Evolutionary conservation across 768 basidiomycete species (phyloP).

Genomic region (Mycena olivaceomarginata): DNA sequence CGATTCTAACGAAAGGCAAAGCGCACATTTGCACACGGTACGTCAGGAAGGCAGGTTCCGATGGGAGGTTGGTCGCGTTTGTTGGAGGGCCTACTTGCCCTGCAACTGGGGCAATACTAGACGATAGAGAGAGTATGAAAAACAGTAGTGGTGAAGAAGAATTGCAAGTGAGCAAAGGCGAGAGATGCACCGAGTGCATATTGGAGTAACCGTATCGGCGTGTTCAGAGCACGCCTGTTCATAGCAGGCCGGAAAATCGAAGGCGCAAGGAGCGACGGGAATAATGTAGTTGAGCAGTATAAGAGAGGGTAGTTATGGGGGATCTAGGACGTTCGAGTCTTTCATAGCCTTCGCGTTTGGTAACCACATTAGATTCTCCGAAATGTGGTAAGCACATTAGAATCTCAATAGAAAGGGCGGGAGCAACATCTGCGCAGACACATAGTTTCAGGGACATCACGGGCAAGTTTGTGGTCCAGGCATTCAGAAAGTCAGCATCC

Average conservation of each 20-base stretch:
- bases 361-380: too few species aligned
- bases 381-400: conserved; percentile 10
- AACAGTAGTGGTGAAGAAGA: conserved; percentile 8
- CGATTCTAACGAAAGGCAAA: conserved; percentile 11
- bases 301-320: conserved; percentile 11
- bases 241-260: neutral
- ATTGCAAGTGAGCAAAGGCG: conserved; percentile 8
- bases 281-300: neutral
- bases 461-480: too few species aligned
- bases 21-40: conserved; percentile 13
- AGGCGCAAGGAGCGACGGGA: too few species aligned
- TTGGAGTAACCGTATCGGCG: conserved; percentile 14
- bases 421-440: neutral
- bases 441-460: too few species aligned
- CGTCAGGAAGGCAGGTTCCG: conserved; percentile 14
- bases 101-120: conserved; percentile 7
- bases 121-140: conserved; percentile 7
- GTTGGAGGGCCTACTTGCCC: conserved; percentile 14
- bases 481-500: conserved; percentile 9
- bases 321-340: conserved; percentile 10
- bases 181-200: conserved; percentile 11
- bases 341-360: neutral
- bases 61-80: conserved; percentile 17
- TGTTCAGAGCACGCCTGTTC: conserved; percentile 13
- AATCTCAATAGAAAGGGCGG: conserved; percentile 10